These are phyloP conservation scores for Phanerochaete sordida DNA, from an alignment of 768 basidiomycete species.

Conservation along the genomic window DNA sequence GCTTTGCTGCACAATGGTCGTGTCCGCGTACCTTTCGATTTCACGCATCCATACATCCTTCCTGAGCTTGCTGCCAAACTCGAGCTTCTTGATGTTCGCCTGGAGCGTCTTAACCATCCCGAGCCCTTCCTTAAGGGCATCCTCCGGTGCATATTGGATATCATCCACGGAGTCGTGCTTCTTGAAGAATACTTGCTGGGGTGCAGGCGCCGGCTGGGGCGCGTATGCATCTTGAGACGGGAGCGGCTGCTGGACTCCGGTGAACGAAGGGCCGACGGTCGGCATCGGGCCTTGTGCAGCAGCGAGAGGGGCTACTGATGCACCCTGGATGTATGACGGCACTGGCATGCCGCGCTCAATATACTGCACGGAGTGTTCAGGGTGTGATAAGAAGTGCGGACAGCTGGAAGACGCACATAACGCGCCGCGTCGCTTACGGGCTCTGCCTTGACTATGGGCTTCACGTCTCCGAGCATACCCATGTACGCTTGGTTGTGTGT, in stretches of 20 bases:
- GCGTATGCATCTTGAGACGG: background rate
- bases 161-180: constrained; percentile 37
- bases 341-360: background rate
- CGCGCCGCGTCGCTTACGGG: background rate
- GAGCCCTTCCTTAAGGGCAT: constrained; percentile 46
- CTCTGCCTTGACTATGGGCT: constrained; percentile 4
- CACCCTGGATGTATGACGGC: background rate
- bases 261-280: background rate
- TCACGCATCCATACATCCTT: constrained; percentile 59
- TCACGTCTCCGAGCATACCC: background rate
- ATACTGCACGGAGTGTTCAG: background rate
- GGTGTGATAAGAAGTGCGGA: background rate
- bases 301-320: background rate
- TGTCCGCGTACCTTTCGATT: constrained; percentile 38
- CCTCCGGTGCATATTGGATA: constrained; percentile 46
- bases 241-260: background rate
- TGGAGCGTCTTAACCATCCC: constrained; percentile 51
- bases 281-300: background rate
- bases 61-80: constrained; percentile 52
- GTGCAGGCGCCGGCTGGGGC: background rate
- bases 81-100: constrained; percentile 36
- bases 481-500: background rate
- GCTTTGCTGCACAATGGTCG: background rate
- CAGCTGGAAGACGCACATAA: background rate
- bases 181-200: constrained; percentile 26